Base-by-base conservation (phyloP, 1,139 yeast species). In the Taiozyma sp. region DNA sequence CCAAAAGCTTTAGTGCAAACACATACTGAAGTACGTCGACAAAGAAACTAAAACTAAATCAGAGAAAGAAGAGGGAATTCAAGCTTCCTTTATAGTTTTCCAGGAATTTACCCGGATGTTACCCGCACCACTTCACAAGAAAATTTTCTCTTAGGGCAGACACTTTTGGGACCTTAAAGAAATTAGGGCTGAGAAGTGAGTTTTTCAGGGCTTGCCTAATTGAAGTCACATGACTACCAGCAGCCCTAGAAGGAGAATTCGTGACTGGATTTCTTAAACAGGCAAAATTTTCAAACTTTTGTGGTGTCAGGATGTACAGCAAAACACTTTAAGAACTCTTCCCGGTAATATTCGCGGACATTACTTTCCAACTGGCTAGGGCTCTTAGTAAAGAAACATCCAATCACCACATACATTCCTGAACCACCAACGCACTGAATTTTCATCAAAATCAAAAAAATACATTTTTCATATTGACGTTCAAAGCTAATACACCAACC, bases 21-120 rank as follows among this genome's bases (percentile, higher is more conserved):
- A 69, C 75, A 64, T 71, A 71, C 75, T 83, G 88, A 83, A 83
- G 88, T 83, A 83, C 87, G 88, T 83, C 89, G 87, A 80, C 83
- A 71, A 68, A 73, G 77, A 76, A 75, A 73, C 19, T 69, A 73
- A 68, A 63, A 64, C 61, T 56, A 55, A 47, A 50, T 40, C 53
- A 53, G 44, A 43, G 45, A 22, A 6, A 22, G 19, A 29, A 46
- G 44, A 43, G 50, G 50, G 32, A 40, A 7, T 40, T 28, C 9
- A 22, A 28, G 6, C 28, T 47, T 47, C 48, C 53, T 54, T 32
- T 53, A 56, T 55, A 53, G 26, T 51, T 49, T 44, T 49, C 29
- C n/a, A 2, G 22, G 6, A 9, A 13, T 10, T 11, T 22, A 34
- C 35, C 42, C 28, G 45, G 45, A 24, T 11, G 4, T 11, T 22